Base-by-base conservation (phyloP, 2,329 filamentous ascomycete species). In the Gremmenia infestans region DNA sequence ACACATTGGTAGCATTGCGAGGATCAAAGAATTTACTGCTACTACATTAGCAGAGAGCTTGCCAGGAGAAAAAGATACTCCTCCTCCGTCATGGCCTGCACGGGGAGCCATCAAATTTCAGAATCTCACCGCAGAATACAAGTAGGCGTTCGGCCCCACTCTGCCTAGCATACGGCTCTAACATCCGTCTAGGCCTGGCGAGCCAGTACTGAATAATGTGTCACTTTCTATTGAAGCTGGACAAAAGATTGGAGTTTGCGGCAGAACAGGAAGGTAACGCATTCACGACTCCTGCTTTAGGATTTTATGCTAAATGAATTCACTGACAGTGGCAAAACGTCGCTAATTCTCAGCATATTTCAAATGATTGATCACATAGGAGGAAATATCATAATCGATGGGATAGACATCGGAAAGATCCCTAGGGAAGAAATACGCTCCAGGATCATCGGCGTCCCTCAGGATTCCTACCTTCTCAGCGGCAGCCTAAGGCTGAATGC, bases 171-270 rank as follows among this genome's bases (percentile, higher is more conserved):
- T 48, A 15, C 32, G 14, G 2, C 23, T n/a, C n/a, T 22, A 12
- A 48, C 14, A 11, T 15, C 22, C 17, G 4, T 19, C 42, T 22
- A 48, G 45, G 22, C 45, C 45, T 28, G 22, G 23, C 22, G 45
- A 52, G 25, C 39, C 50, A 5, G 50, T 52, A 7, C 36, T 52
- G 7, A 52, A 46, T 1, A 46, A 42, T 17, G 25, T 52, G 5
- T 52, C 50, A 11, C 14, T 52, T 12, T 46, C 53, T 1, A 75
- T 5, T 68, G 82, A 9, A 78, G 77, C 48, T 77, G 81, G 5
- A 73, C 80, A 82, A 75, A 17, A 80, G 77, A 28, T 64, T 11
- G 62, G 58, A 23, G 53, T 83, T 3, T 81, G 78, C 43, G 81
- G 81, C 11, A 39, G 50, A 28, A 52, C 50, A 3, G 50, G 50